Percentiles rank a stretch among this genome's conserved stretches.
Evolutionary conservation across 164 flowering plant species (phyloP).

Genomic region (Nelumbo lutea): DNA sequence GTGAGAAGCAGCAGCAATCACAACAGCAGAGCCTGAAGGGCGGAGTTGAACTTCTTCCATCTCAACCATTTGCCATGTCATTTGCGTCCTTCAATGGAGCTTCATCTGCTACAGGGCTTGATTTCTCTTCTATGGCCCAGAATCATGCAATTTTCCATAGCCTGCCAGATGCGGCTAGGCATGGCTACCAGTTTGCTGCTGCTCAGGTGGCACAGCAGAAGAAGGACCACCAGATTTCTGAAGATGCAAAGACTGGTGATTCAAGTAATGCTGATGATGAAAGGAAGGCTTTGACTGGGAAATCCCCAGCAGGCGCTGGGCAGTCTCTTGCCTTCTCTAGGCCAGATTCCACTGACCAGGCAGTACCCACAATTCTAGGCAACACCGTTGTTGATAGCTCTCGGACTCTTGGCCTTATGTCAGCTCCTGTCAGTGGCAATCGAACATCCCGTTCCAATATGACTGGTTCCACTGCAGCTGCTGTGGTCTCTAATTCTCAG

Average conservation of each 20-base stretch:
- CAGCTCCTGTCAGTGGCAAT: conserved; percentile 23
- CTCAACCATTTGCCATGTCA: conserved; percentile 81
- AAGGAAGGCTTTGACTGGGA: conserved; percentile 37
- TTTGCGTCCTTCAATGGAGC: conserved; percentile 61
- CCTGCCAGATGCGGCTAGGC: conserved; percentile 65
- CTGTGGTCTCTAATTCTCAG: conserved; percentile 28
- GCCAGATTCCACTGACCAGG: conserved; percentile 43
- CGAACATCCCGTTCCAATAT: conserved; percentile 34
- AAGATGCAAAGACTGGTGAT: conserved; percentile 50
- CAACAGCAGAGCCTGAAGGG: conserved; percentile 43
- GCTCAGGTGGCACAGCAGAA: conserved; percentile 55
- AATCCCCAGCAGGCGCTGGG: conserved; percentile 26
- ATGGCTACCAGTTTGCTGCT: conserved; percentile 48
- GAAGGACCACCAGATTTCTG: conserved; percentile 43
- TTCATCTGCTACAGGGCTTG: conserved; percentile 48
- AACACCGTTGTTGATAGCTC: conserved; percentile 50
- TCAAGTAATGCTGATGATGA: conserved; percentile 47
- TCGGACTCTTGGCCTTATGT: conserved; percentile 44
- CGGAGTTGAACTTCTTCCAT: conserved; percentile 50
- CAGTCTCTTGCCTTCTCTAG: conserved; percentile 74
- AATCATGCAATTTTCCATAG: conserved; percentile 62
- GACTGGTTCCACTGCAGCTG: conserved; percentile 12
- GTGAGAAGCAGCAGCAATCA: conserved; percentile 45
- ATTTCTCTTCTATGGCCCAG: conserved; percentile 62
- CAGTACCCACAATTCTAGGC: conserved; percentile 32